These are phyloP conservation scores for Lactarius hengduanensis DNA, from an alignment of 768 basidiomycete genomes.

Conservation along the genomic window DNA sequence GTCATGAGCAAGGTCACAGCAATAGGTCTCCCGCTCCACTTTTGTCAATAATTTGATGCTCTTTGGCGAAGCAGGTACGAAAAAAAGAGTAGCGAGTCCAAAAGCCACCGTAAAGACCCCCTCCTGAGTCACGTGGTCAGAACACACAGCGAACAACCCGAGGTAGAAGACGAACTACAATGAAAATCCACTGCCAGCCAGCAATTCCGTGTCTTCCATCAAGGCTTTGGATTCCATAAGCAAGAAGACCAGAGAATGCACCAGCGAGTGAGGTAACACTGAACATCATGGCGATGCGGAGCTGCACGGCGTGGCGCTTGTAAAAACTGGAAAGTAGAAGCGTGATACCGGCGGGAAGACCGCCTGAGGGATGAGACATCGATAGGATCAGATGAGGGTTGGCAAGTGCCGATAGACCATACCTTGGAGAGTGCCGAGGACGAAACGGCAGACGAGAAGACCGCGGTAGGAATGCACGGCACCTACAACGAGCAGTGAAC, in stretches of 20 bases:
- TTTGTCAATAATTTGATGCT: constrained; percentile 50
- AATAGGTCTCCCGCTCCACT: constrained; percentile 42
- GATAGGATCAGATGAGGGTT: neutral
- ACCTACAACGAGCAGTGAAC: constrained; percentile 34
- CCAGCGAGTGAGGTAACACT: constrained; percentile 48
- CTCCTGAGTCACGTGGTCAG: constrained; percentile 37
- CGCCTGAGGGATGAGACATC: constrained; percentile 21
- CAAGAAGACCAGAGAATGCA: constrained; percentile 62
- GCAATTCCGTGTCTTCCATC: constrained; percentile 49
- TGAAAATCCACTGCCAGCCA: constrained; percentile 70
- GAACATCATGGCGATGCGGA: constrained; percentile 43
- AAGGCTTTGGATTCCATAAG: constrained; percentile 56
- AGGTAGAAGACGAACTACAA: constrained; percentile 40
- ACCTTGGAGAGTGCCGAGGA: constrained; percentile 59
- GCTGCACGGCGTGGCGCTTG: constrained; percentile 31
- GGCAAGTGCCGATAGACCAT: constrained; percentile 19
- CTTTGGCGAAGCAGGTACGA: constrained; percentile 46
- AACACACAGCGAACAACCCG: neutral
- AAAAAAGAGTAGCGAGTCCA: constrained; percentile 49
- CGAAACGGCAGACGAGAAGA: constrained; percentile 47
- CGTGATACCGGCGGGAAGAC: constrained; percentile 45
- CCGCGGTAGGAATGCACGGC: constrained; percentile 52
- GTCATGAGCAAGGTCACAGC: constrained; percentile 38
- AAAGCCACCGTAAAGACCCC: constrained; percentile 62
- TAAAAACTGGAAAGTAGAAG: constrained; percentile 34